Percentiles rank a stretch among this genome's conserved stretches.
These are phyloP conservation scores for Verbascum thapsus DNA, from an alignment of 257 asterid species.

Conservation along the genomic window DNA sequence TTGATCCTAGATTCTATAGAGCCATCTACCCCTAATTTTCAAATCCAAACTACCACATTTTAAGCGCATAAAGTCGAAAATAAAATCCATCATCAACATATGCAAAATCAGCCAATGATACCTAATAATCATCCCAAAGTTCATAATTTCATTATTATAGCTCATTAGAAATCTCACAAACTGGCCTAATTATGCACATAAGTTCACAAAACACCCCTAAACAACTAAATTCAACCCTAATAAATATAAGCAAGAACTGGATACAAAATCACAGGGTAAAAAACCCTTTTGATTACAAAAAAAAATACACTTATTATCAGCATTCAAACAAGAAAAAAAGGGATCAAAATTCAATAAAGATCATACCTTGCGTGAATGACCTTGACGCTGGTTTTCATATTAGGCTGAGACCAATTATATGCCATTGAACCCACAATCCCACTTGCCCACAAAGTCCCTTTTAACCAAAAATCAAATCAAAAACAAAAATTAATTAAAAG, in stretches of 20 bases:
- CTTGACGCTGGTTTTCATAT: conserved; percentile 90
- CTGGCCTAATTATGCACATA: neutral
- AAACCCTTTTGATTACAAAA: too few relatives aligned
- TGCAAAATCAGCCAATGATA: neutral
- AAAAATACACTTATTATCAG: too few relatives aligned
- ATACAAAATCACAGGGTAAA: too few relatives aligned
- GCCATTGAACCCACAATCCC: conserved; percentile 87
- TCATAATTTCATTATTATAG: neutral
- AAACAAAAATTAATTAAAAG: neutral
- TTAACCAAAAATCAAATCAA: neutral
- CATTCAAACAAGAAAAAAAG: too few relatives aligned
- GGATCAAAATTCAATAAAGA: neutral
- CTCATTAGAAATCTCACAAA: too few relatives aligned
- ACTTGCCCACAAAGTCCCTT: conserved; percentile 61
- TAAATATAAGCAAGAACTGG: too few relatives aligned
- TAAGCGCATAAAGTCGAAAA: neutral
- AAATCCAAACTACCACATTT: conserved; percentile 15
- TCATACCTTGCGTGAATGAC: conserved; percentile 84
- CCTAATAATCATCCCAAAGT: neutral
- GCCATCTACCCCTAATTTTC: neutral
- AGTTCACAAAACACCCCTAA: too few relatives aligned
- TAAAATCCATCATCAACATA: conserved; percentile 16
- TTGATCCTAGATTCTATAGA: neutral
- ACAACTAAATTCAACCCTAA: too few relatives aligned
- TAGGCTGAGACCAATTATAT: conserved; percentile 91